These are phyloP conservation scores for Mycoemilia scoparia DNA, from an alignment of 192 early-diverging fungal species.

Conservation along the genomic window DNA sequence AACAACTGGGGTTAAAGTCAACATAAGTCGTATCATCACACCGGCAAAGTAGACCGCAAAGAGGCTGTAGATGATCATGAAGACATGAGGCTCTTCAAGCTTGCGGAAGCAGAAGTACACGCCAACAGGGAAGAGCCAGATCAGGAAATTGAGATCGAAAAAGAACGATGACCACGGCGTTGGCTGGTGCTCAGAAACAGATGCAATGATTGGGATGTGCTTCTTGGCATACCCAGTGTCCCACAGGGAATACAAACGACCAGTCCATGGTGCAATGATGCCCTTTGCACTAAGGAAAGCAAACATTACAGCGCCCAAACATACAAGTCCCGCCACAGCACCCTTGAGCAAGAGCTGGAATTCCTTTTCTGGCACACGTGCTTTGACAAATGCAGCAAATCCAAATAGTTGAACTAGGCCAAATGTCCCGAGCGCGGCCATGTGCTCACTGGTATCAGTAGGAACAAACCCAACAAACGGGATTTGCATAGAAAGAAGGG, in stretches of 20 bases:
- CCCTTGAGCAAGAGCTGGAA: constrained; percentile 66
- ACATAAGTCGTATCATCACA: constrained; percentile 98
- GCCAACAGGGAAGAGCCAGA: constrained; percentile 91
- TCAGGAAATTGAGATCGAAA: constrained; percentile 95
- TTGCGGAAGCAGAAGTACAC: constrained; percentile 93
- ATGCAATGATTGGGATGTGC: constrained; percentile 99
- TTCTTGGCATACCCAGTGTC: constrained; percentile 99
- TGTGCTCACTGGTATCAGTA: constrained; percentile 91
- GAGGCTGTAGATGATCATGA: constrained; percentile 93
- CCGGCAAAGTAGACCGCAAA: constrained; percentile 98
- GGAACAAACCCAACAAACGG: constrained; percentile 99
- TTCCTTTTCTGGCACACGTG: constrained; percentile 59
- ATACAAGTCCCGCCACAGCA: constrained; percentile 33
- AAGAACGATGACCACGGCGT: constrained; percentile 99
- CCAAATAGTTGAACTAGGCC: constrained; percentile 90
- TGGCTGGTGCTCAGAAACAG: constrained; percentile 99
- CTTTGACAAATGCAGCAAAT: constrained; percentile 69
- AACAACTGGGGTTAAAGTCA: constrained; percentile 94
- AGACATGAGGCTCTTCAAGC: constrained; percentile 92
- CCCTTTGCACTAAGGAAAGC: constrained; percentile 61
- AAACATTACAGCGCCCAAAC: constrained; percentile 35
- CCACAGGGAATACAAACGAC: constrained; percentile 98
- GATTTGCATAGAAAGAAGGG: constrained; percentile 93
- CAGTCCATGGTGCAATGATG: constrained; percentile 93
- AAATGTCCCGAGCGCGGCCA: constrained; percentile 97